phyloP scores from a whole-genome alignment of 495 filamentous ascomycete species.

The Articulospora tetracladia region DNA sequence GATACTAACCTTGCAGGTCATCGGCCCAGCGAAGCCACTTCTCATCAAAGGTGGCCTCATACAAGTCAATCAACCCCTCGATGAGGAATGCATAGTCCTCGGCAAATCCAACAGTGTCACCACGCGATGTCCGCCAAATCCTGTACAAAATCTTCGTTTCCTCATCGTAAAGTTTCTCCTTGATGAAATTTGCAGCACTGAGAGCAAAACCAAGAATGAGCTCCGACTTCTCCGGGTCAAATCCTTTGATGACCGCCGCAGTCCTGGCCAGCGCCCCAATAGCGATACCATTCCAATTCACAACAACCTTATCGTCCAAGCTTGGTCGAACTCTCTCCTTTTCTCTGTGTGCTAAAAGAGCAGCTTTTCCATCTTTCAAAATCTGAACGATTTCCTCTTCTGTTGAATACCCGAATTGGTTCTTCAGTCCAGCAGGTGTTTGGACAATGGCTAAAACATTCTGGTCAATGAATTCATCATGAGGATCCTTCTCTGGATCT shows the following conservation, averaged over 20 bases:
- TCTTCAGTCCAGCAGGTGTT: conserved; percentile 65
- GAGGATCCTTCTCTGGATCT: conserved; percentile 73
- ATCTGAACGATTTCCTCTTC: conserved; percentile 68
- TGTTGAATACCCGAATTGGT: conserved; percentile 66
- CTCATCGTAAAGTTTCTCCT: conserved; percentile 69
- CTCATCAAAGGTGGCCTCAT: conserved; percentile 82
- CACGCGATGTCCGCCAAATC: conserved; percentile 69
- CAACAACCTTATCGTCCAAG: conserved; percentile 88
- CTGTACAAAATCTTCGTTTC: conserved; percentile 60
- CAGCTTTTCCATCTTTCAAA: conserved; percentile 63
- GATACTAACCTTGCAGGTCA: conserved; percentile 64
- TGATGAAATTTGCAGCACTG: conserved; percentile 72
- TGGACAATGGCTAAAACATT: conserved; percentile 49
- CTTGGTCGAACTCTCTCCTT: conserved; percentile 74
- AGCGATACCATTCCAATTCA: conserved; percentile 84
- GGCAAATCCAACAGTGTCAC: conserved; percentile 74
- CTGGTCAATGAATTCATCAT: conserved; percentile 91
- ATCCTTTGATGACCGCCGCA: conserved; percentile 57
- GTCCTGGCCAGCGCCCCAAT: conserved; percentile 79
- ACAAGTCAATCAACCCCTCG: conserved; percentile 79
- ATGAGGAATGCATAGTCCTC: conserved; percentile 95
- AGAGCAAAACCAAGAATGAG: conserved; percentile 62
- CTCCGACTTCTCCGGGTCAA: conserved; percentile 52
- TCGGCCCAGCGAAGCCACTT: conserved; percentile 80
- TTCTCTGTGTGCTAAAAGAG: conserved; percentile 69